Base-by-base conservation (phyloP, 352 stramenopile species). In the Phytophthora constricta region DNA sequence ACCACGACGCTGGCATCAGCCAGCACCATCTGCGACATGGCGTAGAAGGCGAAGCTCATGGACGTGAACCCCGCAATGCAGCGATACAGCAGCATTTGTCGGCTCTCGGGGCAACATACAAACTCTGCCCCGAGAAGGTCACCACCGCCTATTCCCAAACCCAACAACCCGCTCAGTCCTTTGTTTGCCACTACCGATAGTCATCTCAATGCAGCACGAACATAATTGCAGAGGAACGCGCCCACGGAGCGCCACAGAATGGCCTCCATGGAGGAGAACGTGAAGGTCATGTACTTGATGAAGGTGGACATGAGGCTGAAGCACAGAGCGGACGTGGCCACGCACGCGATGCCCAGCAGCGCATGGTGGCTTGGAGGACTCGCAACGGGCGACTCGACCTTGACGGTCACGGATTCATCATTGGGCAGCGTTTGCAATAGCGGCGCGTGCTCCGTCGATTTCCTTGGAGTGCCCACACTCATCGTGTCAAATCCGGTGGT, bases 291-390 rank as follows among this genome's bases (percentile, higher is more conserved):
- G 74, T 84, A 89, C 79, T 93, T 93, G 68, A 91, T 70, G 42
- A 90, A 78, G 16, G 80, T 89, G 17, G 77, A 87, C 82, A 92
- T 92, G 77, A 91, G 59, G 49, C 83, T 91, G 63, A 93, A 93
- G 62, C 80, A 91, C 19, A 93, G 66, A 1, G 85, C 86, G 17
- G 86, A 89, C 43, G 72, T 48, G 0, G 83, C 83, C 20, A 93
- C 82, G 46, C 69, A 84, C 26, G 68, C 52, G 11, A 93, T 76
- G 27, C 85, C 85, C 19, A 88, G 46, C 20, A 92, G 70, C 39
- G 74, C 69, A 65, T 91, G 81, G 41, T 80, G 72, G 55, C 31
- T 22, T 25, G 57, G 45, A 16, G 69, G 37, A 13, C 42, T 34
- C 2, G 9, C 57, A 49, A 37, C 31, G 31, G 31, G n/a, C n/a